Evolutionary conservation across 805 yeast genomes (phyloP).

Genomic region (Sugiyamaella mastotermitis): DNA sequence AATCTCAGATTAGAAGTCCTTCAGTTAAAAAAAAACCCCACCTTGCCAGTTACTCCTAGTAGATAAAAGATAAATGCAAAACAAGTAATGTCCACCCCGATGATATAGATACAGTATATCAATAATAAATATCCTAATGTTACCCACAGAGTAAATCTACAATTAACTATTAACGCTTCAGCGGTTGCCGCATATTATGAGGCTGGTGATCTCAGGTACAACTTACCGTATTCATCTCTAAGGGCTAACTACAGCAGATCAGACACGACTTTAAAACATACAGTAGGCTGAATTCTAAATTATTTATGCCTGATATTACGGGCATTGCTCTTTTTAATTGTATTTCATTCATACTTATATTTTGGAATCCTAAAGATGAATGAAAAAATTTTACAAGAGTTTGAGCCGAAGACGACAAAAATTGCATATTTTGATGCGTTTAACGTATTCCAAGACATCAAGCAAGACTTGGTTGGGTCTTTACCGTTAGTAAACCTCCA

Average conservation of each 20-base stretch:
- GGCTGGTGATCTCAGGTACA: too few relatives aligned
- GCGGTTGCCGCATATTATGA: too few relatives aligned
- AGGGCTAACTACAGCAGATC: background rate
- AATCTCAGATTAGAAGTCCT: too few relatives aligned
- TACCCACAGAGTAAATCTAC: too few relatives aligned
- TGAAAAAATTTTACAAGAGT: conserved; percentile 7
- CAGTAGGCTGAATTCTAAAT: background rate
- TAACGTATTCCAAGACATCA: conserved; percentile 43
- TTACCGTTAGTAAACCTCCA: conserved; percentile 61
- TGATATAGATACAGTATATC: too few relatives aligned
- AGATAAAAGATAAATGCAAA: too few relatives aligned
- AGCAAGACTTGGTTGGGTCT: conserved; percentile 38
- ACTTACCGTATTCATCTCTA: too few relatives aligned
- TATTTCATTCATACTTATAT: conserved; percentile 1
- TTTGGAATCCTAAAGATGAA: conserved; percentile 2
- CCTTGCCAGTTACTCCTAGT: too few relatives aligned
- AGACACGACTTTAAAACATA: conserved; percentile 1
- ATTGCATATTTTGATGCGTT: conserved; percentile 76
- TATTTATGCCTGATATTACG: background rate
- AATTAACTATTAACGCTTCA: too few relatives aligned
- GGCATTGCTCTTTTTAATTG: background rate
- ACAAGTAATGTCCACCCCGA: too few relatives aligned
- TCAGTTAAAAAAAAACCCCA: too few relatives aligned
- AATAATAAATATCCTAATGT: too few relatives aligned
- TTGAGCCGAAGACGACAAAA: conserved; percentile 19